Evolutionary conservation across 2,329 filamentous ascomycete genomes (phyloP).

Genomic region (Boeremia exigua): DNA sequence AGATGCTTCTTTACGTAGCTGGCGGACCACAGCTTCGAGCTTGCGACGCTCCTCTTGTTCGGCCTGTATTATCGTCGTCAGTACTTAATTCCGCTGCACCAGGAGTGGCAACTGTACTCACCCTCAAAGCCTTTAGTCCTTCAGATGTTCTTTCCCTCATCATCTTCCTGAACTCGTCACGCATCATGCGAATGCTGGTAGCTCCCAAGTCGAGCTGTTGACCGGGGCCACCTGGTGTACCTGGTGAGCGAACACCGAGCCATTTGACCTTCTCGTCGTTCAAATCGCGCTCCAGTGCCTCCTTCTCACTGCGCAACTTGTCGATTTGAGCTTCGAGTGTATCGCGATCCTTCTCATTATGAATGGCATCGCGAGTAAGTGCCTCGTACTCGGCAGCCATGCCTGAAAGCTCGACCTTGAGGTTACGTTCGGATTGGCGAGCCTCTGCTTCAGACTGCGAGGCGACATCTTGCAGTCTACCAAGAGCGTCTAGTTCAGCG

Average conservation of each 20-base stretch:
- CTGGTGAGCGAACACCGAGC: slow-evolving; percentile 66
- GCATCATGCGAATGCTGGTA: slow-evolving; percentile 72
- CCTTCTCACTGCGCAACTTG: slow-evolving; percentile 66
- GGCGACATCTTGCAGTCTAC: slow-evolving; percentile 45
- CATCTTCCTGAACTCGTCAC: slow-evolving; percentile 81
- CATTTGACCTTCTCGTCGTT: slow-evolving; percentile 71
- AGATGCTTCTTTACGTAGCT: slow-evolving; percentile 53
- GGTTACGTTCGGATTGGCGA: slow-evolving; percentile 50
- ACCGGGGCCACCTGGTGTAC: slow-evolving; percentile 36
- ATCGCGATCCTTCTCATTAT: slow-evolving; percentile 74
- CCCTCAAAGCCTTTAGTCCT: slow-evolving; percentile 68
- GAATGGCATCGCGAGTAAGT: slow-evolving; percentile 72
- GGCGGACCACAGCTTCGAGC: slow-evolving; percentile 68
- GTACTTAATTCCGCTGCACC: not conserved
- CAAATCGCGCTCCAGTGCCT: slow-evolving; percentile 67
- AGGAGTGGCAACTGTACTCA: slow-evolving; percentile 51
- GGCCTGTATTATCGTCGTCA: slow-evolving; percentile 53
- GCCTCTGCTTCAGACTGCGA: slow-evolving; percentile 45
- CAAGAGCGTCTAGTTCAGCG: slow-evolving; percentile 53
- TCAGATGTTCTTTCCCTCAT: slow-evolving; percentile 75
- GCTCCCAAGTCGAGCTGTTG: slow-evolving; percentile 54
- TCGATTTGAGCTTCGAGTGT: slow-evolving; percentile 69
- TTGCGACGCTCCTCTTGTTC: slow-evolving; percentile 75
- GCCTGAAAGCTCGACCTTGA: slow-evolving; percentile 70
- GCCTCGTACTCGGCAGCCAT: slow-evolving; percentile 74